These are phyloP conservation scores for Penicillium subrubescens DNA, from an alignment of 495 filamentous ascomycete species.

Conservation along the genomic window DNA sequence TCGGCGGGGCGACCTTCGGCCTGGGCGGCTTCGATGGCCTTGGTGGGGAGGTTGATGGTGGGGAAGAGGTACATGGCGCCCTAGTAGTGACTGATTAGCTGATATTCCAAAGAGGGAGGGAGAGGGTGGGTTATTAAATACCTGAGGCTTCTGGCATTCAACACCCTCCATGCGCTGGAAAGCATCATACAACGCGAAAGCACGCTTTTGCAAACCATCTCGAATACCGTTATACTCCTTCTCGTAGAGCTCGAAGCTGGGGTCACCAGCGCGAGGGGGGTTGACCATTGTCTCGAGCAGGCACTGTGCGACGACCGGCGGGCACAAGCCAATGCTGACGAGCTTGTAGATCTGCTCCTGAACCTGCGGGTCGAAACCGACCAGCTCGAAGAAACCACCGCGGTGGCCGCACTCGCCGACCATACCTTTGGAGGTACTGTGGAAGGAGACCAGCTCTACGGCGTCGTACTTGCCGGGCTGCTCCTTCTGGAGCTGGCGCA, in stretches of 20 bases:
- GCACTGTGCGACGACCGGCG: slow-evolving; percentile 94
- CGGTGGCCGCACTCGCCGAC: slow-evolving; percentile 97
- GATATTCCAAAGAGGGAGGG: background rate
- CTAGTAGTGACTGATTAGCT: slow-evolving; percentile 40
- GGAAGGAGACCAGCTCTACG: slow-evolving; percentile 83
- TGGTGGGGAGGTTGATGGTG: slow-evolving; percentile 74
- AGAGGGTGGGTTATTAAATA: slow-evolving; percentile 26
- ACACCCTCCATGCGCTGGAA: slow-evolving; percentile 97
- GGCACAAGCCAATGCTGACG: slow-evolving; percentile 91
- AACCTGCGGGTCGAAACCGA: slow-evolving; percentile 83
- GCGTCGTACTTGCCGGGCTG: slow-evolving; percentile 73
- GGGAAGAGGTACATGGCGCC: slow-evolving; percentile 99
- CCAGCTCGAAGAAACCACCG: slow-evolving; percentile 94
- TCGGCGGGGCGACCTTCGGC: slow-evolving; percentile 76
- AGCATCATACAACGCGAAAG: slow-evolving; percentile 80
- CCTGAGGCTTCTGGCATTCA: slow-evolving; percentile 76
- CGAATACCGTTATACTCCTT: slow-evolving; percentile 82
- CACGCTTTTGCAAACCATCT: slow-evolving; percentile 72
- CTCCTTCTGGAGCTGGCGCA: slow-evolving; percentile 81
- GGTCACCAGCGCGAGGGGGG: slow-evolving; percentile 79
- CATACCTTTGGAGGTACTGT: slow-evolving; percentile 94
- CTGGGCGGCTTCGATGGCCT: slow-evolving; percentile 73
- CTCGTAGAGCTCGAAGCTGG: slow-evolving; percentile 78
- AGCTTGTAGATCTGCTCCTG: slow-evolving; percentile 97
- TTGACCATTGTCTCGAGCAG: slow-evolving; percentile 97